phyloP scores from a whole-genome alignment of 805 yeast species.

The Saccharomycopsis microspora region DNA sequence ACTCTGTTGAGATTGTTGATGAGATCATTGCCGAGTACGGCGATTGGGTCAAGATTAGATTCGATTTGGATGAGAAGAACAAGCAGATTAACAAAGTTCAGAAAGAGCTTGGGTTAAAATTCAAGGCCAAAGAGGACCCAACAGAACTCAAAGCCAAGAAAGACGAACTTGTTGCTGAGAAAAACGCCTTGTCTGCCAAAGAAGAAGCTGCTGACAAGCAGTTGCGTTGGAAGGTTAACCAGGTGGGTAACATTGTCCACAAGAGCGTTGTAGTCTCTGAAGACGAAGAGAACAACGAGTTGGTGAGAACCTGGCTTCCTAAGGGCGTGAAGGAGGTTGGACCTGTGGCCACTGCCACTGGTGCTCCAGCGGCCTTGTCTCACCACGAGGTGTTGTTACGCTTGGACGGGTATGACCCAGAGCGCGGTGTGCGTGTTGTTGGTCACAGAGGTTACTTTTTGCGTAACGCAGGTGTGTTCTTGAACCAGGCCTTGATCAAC shows the following conservation, averaged over 20 bases:
- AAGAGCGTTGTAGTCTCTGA: conserved; percentile 77
- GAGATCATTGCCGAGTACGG: conserved; percentile 88
- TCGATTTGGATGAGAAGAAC: conserved; percentile 83
- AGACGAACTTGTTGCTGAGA: conserved; percentile 60
- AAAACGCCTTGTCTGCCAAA: conserved; percentile 48
- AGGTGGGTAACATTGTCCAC: conserved; percentile 90
- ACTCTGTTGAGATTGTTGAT: conserved; percentile 87
- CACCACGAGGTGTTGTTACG: conserved; percentile 93
- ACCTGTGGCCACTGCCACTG: conserved; percentile 65
- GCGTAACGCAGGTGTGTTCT: conserved; percentile 90
- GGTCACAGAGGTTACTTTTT: conserved; percentile 98
- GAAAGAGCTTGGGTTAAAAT: conserved; percentile 86
- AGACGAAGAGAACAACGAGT: conserved; percentile 85
- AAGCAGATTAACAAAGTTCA: conserved; percentile 82
- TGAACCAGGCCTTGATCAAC: conserved; percentile 96
- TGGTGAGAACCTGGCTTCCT: conserved; percentile 84
- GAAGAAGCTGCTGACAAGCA: conserved; percentile 76
- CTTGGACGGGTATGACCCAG: conserved; percentile 97
- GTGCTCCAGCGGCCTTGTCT: conserved; percentile 66
- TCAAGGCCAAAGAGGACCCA: conserved; percentile 93
- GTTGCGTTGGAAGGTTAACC: conserved; percentile 72
- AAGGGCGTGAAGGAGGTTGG: conserved; percentile 49
- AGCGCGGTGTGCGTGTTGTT: conserved; percentile 93
- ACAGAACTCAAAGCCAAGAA: conserved; percentile 70
- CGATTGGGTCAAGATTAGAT: conserved; percentile 83